Evolutionary conservation across 2,329 filamentous ascomycete genomes (phyloP).

Genomic region (Exophiala oligosperma): DNA sequence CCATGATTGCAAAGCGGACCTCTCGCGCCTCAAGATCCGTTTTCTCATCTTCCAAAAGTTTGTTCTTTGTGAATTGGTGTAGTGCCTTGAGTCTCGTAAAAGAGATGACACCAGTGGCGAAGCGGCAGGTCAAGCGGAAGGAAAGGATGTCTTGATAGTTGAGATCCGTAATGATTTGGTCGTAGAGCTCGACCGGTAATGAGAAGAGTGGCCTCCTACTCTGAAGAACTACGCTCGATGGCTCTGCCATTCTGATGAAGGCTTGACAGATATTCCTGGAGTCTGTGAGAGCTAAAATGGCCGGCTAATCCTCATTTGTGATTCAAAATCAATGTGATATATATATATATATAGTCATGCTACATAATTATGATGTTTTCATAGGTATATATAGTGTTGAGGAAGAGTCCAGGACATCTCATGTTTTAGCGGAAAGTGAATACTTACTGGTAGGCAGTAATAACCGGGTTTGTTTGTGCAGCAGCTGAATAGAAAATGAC

Average conservation of each 20-base stretch:
- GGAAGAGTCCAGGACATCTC: no score
- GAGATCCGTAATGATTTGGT: conserved; percentile 1
- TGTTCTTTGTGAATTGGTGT: not conserved
- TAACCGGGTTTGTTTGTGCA: no score
- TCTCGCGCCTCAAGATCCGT: conserved; percentile 2
- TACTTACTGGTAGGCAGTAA: no score
- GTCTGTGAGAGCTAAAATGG: no score
- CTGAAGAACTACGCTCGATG: conserved; percentile 38
- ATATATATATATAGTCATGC: no score
- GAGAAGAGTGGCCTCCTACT: conserved; percentile 1
- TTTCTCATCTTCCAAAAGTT: conserved; percentile 5
- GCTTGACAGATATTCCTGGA: conserved; percentile 30
- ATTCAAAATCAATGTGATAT: no score
- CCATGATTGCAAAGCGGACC: not conserved
- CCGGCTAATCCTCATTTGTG: no score
- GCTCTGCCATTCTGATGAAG: conserved; percentile 39
- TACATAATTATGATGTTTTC: no score
- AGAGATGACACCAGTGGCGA: not conserved
- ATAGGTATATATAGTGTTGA: no score
- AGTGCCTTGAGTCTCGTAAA: not conserved
- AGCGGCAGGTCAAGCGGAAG: conserved; percentile 5
- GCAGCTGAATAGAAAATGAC: no score
- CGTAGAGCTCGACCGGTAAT: conserved; percentile 2
- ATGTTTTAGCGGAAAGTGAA: no score
- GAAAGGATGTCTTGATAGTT: conserved; percentile 12